Percentiles rank a stretch among this genome's conserved stretches.
phyloP scores from a whole-genome alignment of 306 rosid species.

The Boehmeria nivea region DNA sequence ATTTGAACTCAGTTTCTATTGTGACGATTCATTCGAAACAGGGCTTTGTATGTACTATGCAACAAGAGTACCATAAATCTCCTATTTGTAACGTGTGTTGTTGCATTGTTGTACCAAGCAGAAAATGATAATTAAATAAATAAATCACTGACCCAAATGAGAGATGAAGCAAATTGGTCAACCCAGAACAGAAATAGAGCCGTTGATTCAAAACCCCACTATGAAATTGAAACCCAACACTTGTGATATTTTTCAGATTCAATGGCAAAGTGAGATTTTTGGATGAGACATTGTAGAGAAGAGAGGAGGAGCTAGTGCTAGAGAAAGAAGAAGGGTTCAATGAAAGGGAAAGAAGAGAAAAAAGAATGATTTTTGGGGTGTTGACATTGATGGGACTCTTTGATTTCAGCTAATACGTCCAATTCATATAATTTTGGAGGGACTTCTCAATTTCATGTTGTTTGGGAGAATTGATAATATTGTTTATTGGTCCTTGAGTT shows the following conservation, averaged over 20 bases:
- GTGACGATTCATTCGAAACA: too few species aligned
- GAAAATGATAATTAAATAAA: too few species aligned
- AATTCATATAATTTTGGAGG: background rate
- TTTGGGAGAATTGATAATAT: too few species aligned
- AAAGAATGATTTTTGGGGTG: slow-evolving; percentile 10
- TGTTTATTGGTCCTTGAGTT: too few species aligned
- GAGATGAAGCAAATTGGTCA: background rate
- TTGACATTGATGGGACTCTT: background rate
- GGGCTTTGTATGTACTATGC: too few species aligned
- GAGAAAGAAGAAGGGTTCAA: slow-evolving; percentile 2
- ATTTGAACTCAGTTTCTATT: too few species aligned
- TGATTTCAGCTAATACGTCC: slow-evolving; percentile 5
- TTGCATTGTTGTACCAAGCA: too few species aligned
- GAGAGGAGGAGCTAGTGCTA: too few species aligned
- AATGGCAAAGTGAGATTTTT: slow-evolving; percentile 1
- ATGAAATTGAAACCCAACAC: slow-evolving; percentile 4
- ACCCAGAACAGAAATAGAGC: background rate
- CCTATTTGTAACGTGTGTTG: too few species aligned
- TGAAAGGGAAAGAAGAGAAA: background rate
- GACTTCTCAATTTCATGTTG: too few species aligned
- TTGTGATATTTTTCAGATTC: background rate
- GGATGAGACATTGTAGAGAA: slow-evolving; percentile 5
- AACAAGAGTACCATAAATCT: too few species aligned
- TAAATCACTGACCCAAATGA: too few species aligned
- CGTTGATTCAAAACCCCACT: background rate